Evolutionary conservation across 2,329 filamentous ascomycete genomes (phyloP), one percentile per base, ranked within the genome.

Genomic region (Aspergillus sp.): DNA sequence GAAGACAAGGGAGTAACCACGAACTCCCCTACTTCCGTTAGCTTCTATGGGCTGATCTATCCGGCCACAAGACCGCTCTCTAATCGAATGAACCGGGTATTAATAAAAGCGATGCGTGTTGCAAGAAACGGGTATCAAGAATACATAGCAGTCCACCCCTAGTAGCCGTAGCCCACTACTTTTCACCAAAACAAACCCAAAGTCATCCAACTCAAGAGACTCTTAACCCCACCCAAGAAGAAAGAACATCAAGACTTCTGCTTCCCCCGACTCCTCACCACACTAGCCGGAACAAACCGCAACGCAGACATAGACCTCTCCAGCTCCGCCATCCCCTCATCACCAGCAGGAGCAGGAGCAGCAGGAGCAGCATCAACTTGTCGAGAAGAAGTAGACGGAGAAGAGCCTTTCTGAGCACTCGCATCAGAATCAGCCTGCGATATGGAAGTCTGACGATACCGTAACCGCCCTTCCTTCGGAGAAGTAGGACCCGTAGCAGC

Each of bases 301-400:
- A 81, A 64, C 4, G 78, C 76, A 41, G 79, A 78, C 77, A 81
- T 77, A 17, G 79, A 80, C 50, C 68, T 70, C 51, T 75, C 76
- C 23, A 81, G 68, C 19, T 77, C 70, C 21, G 74, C 72, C 9
- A 81, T 72, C 15, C 74, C 73, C 66, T 67, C 67, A 0, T 75
- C 71, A 55, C 65, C 60, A 6, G 65, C 10, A 0, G 30, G 10
- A 5, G 65, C 10, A 13, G 12, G 4, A 13, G 32, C 30, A 5
- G 25, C 7, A 28, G 23, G 6, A 7, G 32, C 32, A 13, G 32
- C 32, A 2, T 0, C 6, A 45, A 25, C 28, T 50, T 59, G 25
- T 25, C 45, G 48, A 38, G 59, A 43, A 15, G 48, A 30, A 13
- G 2, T 28, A 28, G 7, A 28, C 25, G 7, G 25, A 28, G 25